Evolutionary conservation across 768 basidiomycete species (phyloP), one percentile per base, ranked within the genome.

Genomic region (Tulasnella sp.): DNA sequence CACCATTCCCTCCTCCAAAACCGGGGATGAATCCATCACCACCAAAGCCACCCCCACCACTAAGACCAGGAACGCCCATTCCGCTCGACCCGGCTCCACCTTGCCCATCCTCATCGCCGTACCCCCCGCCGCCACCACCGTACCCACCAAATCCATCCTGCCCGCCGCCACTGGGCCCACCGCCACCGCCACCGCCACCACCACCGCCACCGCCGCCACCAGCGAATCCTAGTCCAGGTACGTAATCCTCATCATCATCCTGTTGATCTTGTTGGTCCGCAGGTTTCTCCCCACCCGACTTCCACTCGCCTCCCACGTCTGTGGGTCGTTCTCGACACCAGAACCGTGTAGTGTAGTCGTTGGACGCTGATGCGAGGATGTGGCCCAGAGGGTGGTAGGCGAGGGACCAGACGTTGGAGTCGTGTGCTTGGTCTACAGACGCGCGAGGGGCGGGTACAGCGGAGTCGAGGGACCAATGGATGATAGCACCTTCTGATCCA

Each of bases 281-380:
- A 11, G 89, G 90, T 71, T 88, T 88, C 74, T 91, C 88, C 15
- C 87, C 88, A 4, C 86, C 87, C 7, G 81, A 85, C 0, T 81
- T 81, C 70, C 89, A 89, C n/a, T 30, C 60, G 9, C 63, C 63
- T 5, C 50, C 61, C 1, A 78, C 77, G 65, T 90, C 88, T n/a
- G 89, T 88, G 0, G 89, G 89, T 2, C 89, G 80, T 68, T 92
- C 89, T 66, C 95, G 82, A 50, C 85, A 85, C 95, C 96, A 98
- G 78, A 98, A 99, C n/a, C 94, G 82, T 4, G 95, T 96, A 4
- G 96, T 97, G 74, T 94, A 91, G 76, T 99, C 96, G 75, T 96
- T 98, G n/a, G 88, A 88, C 9, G 86, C 96, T 63, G 83, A 85
- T 63, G 85, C 92, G 66, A 99, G 84, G 66, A 98, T 79, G 72